These are phyloP conservation scores for Schwanniomyces etchellsii DNA, from an alignment of 1,139 yeast genomes.

Conservation along the genomic window DNA sequence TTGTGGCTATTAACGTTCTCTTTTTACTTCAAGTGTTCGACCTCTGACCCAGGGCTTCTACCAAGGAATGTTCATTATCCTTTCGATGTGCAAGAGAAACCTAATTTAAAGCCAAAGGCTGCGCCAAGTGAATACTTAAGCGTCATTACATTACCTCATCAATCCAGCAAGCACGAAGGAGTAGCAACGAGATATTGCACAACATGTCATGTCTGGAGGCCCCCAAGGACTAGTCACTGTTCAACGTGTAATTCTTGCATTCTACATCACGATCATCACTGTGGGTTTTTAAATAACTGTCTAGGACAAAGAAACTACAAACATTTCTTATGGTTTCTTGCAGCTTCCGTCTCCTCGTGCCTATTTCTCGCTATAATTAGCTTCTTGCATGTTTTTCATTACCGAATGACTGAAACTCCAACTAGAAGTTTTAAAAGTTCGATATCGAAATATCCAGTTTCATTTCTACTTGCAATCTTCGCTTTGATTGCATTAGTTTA, in stretches of 20 bases:
- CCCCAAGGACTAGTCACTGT: constrained; percentile 42
- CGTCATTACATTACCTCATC: constrained; percentile 49
- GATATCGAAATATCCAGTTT: constrained; percentile 29
- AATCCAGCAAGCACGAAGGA: constrained; percentile 12
- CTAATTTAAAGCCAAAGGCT: constrained; percentile 9
- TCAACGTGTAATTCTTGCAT: constrained; percentile 40
- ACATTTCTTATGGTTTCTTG: constrained; percentile 37
- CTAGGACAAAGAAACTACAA: constrained; percentile 31
- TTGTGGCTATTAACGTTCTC: constrained; percentile 44
- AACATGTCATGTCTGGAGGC: constrained; percentile 46
- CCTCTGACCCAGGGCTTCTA: constrained; percentile 67
- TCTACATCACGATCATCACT: constrained; percentile 38
- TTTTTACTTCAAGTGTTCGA: constrained; percentile 50
- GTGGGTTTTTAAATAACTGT: constrained; percentile 36
- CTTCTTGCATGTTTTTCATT: constrained; percentile 25
- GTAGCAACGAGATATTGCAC: constrained; percentile 43
- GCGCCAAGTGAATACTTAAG: constrained; percentile 64
- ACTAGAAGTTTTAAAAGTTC: constrained; percentile 15
- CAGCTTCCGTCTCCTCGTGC: constrained; percentile 17
- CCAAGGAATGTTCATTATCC: constrained; percentile 66
- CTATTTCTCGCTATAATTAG: constrained; percentile 18
- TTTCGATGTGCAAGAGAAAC: constrained; percentile 2
- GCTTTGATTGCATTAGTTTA: constrained; percentile 41
- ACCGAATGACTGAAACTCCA: constrained; percentile 7
- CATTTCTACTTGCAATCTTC: constrained; percentile 45